Percentiles rank a stretch among this genome's conserved stretches.
phyloP scores from a whole-genome alignment of 495 filamentous ascomycete species.

The Penicillium dipodomyicola region DNA sequence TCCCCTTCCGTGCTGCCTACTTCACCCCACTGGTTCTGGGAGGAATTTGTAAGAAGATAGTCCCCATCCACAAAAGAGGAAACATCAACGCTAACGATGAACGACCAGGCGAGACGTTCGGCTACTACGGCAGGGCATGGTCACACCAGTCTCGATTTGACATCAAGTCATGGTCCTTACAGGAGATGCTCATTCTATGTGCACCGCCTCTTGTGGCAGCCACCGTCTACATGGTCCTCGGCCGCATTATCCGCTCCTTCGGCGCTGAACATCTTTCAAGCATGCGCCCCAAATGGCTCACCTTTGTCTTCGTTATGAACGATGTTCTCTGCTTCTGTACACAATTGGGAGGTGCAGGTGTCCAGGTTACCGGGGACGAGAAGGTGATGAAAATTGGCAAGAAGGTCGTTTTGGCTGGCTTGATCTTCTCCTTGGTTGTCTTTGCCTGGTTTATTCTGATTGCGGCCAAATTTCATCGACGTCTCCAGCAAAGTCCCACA shows the following conservation, averaged over 20 bases:
- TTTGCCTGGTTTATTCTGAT: constrained; percentile 31
- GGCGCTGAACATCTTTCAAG: constrained; percentile 42
- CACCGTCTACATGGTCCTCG: constrained; percentile 60
- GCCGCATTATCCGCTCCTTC: constrained; percentile 48
- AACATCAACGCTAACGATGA: neutral
- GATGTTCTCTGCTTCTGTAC: constrained; percentile 36
- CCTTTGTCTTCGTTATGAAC: constrained; percentile 38
- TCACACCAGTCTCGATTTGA: constrained; percentile 29
- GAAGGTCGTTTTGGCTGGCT: constrained; percentile 33
- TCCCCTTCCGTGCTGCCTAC: constrained; percentile 49
- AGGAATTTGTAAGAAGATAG: constrained; percentile 50
- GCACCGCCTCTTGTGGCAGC: constrained; percentile 51
- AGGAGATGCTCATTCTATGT: constrained; percentile 47
- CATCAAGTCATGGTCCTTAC: constrained; percentile 38
- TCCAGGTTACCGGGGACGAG: constrained; percentile 40
- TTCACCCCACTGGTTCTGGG: constrained; percentile 56
- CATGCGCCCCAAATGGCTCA: constrained; percentile 29
- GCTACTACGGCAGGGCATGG: constrained; percentile 48
- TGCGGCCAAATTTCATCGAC: constrained; percentile 27
- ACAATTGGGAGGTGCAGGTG: constrained; percentile 40
- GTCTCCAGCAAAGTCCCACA: constrained; percentile 12
- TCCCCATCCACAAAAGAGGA: neutral
- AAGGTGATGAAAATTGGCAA: constrained; percentile 32
- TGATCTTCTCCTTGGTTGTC: constrained; percentile 35
- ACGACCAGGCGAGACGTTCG: constrained; percentile 43